Percentiles rank a stretch among this genome's conserved stretches.
These are phyloP conservation scores for Aspergillus panamensis DNA, from an alignment of 495 filamentous ascomycete genomes.

Conservation along the genomic window DNA sequence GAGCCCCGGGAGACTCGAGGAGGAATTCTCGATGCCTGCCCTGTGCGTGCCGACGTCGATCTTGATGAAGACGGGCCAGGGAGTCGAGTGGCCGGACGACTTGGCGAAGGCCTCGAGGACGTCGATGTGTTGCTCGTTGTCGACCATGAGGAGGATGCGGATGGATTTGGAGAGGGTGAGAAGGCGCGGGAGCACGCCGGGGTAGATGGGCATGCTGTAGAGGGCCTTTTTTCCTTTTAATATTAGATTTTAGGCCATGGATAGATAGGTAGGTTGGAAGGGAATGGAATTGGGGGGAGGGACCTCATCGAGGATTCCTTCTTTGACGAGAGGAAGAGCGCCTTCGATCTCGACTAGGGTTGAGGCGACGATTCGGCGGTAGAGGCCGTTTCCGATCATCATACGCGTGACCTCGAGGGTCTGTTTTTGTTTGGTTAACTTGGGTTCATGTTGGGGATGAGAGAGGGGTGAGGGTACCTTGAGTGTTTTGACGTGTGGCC, in stretches of 20 bases:
- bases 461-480: conserved; percentile 22
- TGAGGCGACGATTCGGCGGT: conserved; percentile 34
- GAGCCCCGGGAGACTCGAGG: conserved; percentile 13
- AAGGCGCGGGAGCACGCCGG: conserved; percentile 30
- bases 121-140: conserved; percentile 33
- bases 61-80: conserved; percentile 33
- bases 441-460: too few species aligned
- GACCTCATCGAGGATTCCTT: conserved; percentile 36
- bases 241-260: background rate
- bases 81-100: background rate
- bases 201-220: conserved; percentile 34
- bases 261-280: background rate
- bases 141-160: conserved; percentile 33
- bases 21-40: conserved; percentile 22
- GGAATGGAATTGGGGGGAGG: background rate
- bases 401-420: conserved; percentile 31
- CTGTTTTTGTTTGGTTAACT: conserved; percentile 8
- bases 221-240: conserved; percentile 23
- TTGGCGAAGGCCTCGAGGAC: conserved; percentile 25
- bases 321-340: conserved; percentile 27
- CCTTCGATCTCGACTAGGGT: conserved; percentile 33
- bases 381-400: conserved; percentile 31
- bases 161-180: conserved; percentile 21
- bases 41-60: conserved; percentile 28
- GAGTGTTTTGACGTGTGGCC: conserved; percentile 38